Percentiles rank a stretch among this genome's conserved stretches.
phyloP scores from a whole-genome alignment of 306 rosid genomes.

The Nissolia schottii region DNA sequence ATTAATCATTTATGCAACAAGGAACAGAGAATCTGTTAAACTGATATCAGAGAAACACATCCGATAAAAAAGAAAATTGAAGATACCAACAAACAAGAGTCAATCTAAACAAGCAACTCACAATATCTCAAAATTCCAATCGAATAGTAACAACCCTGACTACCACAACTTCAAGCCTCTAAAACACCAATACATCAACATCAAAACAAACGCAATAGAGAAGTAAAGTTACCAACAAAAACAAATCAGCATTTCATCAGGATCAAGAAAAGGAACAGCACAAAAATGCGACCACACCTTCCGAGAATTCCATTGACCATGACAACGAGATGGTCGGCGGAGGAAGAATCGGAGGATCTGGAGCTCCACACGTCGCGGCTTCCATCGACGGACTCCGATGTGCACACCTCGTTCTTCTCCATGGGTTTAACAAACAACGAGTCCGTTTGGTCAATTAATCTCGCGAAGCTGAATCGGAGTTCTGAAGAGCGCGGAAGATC shows the following conservation, averaged over 20 bases:
- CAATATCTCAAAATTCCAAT: background rate
- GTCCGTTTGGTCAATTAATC: background rate
- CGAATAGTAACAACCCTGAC: background rate
- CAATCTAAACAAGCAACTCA: background rate
- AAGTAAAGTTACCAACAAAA: background rate
- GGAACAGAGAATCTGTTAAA: background rate
- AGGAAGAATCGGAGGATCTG: constrained; percentile 59
- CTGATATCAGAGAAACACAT: background rate
- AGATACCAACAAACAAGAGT: background rate
- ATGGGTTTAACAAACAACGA: constrained; percentile 10
- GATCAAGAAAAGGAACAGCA: background rate
- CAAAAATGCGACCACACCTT: constrained; percentile 39
- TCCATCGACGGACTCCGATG: constrained; percentile 59
- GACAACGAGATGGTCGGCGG: constrained; percentile 87
- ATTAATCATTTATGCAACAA: background rate
- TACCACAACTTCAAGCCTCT: background rate
- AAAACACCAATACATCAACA: background rate
- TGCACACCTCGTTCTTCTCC: constrained; percentile 67
- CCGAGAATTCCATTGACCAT: constrained; percentile 96
- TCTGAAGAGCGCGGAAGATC: constrained; percentile 11
- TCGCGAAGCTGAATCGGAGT: background rate
- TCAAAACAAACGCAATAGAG: background rate
- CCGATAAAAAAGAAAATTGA: background rate
- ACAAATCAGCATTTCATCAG: constrained; percentile 2
- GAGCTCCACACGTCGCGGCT: constrained; percentile 76